Evolutionary conservation across 2,329 filamentous ascomycete species (phyloP).

Genomic region (Hymenoscyphus linearis): DNA sequence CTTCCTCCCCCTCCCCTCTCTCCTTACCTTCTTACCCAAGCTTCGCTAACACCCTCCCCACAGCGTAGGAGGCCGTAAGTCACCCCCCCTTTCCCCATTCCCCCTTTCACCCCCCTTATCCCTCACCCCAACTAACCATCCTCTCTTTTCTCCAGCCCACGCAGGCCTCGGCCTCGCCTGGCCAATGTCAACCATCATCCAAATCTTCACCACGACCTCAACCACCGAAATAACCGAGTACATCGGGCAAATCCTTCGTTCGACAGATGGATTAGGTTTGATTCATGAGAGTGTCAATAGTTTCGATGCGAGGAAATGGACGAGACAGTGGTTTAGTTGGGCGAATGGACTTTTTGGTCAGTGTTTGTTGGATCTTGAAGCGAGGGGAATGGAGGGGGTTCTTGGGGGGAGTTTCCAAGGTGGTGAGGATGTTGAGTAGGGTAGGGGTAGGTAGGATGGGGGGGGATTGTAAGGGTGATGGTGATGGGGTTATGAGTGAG

Average conservation of each 20-base stretch:
- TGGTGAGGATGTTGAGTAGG: too few relatives aligned
- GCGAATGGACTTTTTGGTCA: conserved; percentile 85
- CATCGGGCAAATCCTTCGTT: conserved; percentile 26
- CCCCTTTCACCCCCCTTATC: too few relatives aligned
- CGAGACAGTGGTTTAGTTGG: conserved; percentile 67
- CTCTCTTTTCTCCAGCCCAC: conserved; percentile 59
- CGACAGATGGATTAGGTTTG: conserved; percentile 34
- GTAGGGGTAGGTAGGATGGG: not conserved
- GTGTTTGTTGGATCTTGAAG: conserved; percentile 69
- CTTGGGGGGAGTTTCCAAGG: conserved; percentile 45
- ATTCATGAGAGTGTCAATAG: conserved; percentile 45
- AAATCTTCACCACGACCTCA: conserved; percentile 43
- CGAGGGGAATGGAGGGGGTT: conserved; percentile 66
- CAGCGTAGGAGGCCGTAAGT: too few relatives aligned
- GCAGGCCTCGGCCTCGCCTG: conserved; percentile 54
- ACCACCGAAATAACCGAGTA: conserved; percentile 30
- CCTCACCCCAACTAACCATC: not conserved
- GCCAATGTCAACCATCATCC: conserved; percentile 52
- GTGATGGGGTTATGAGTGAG: not conserved
- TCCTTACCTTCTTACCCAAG: too few relatives aligned
- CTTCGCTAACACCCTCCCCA: too few relatives aligned
- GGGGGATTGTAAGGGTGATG: not conserved
- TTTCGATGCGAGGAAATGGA: conserved; percentile 37
- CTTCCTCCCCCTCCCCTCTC: not conserved
- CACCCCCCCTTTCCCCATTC: too few relatives aligned